Percentiles rank a stretch among this genome's conserved stretches.
phyloP scores from a whole-genome alignment of 169 alveolate species.

The Plasmodium yoelii region DNA sequence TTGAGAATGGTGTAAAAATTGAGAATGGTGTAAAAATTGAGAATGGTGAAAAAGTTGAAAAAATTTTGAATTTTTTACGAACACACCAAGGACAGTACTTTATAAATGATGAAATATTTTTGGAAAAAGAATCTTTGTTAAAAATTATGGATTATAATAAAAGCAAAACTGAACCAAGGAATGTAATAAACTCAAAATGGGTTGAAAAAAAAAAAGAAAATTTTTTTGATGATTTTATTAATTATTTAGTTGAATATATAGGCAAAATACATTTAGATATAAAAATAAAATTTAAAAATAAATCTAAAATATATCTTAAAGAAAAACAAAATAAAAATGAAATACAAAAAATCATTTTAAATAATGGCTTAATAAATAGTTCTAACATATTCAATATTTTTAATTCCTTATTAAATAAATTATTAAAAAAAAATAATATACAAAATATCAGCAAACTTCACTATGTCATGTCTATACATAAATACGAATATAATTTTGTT shows the following conservation, averaged over 20 bases:
- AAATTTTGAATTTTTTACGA: constrained; percentile 24
- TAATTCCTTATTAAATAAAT: constrained; percentile 27
- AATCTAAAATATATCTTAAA: constrained; percentile 27
- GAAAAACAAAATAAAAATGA: constrained; percentile 19
- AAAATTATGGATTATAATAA: constrained; percentile 2
- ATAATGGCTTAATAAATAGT: constrained; percentile 50
- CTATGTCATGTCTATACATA: constrained; percentile 43
- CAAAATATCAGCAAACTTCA: constrained; percentile 15
- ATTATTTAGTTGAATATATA: constrained; percentile 61
- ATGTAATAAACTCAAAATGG: neutral
- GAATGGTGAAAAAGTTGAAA: no score
- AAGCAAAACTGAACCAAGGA: neutral
- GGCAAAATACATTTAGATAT: constrained; percentile 68
- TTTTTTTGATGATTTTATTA: constrained; percentile 22
- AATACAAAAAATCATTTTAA: constrained; percentile 71
- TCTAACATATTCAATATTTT: constrained; percentile 1
- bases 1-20: no score
- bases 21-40: no score
- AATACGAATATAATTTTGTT: constrained; percentile 44
- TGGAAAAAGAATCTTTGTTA: constrained; percentile 20
- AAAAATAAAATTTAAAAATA: constrained; percentile 28
- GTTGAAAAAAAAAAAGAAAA: neutral
- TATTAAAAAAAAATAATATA: constrained; percentile 6
- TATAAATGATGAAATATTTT: constrained; percentile 2
- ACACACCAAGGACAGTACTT: constrained; percentile 6